Evolutionary conservation across 73 alveolate species (phyloP).

Genomic region (Blepharisma japonicum): DNA sequence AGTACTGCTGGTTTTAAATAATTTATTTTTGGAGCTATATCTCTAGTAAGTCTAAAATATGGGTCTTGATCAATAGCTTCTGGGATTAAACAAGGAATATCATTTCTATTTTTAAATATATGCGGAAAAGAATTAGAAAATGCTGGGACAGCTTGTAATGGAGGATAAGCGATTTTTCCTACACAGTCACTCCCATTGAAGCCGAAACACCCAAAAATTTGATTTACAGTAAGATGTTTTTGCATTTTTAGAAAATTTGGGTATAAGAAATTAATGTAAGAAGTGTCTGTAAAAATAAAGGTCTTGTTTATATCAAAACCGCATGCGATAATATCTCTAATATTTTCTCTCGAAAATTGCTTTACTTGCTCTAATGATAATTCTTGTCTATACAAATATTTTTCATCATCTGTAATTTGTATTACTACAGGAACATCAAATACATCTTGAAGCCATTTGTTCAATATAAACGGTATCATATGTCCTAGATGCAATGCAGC

Average conservation of each 20-base stretch:
- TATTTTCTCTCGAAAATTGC: constrained; percentile 88
- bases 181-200: constrained; percentile 90
- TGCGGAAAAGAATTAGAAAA: constrained; percentile 94
- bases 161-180: constrained; percentile 97
- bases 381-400: constrained; percentile 77
- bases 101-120: constrained; percentile 55
- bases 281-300: constrained; percentile 92
- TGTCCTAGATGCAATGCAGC: constrained; percentile 96
- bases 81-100: constrained; percentile 89
- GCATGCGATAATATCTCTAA: constrained; percentile 97
- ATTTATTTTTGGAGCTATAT: constrained; percentile 89
- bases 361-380: constrained; percentile 61
- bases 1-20: constrained; percentile 89
- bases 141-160: constrained; percentile 96
- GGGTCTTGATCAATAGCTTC: constrained; percentile 99
- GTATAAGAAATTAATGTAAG: constrained; percentile 86
- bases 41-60: constrained; percentile 98
- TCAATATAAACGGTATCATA: constrained; percentile 60
- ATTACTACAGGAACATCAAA: constrained; percentile 98
- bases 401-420: constrained; percentile 98
- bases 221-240: constrained; percentile 83
- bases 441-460: constrained; percentile 95
- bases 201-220: constrained; percentile 88
- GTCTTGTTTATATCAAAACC: constrained; percentile 98
- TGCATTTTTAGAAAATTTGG: constrained; percentile 82